A percentile compares a stretch with the other conserved stretches of the same genome.
Conservation (phyloP, 2,329 filamentous ascomycete genomes). For the Pyrenophora teres region DNA sequence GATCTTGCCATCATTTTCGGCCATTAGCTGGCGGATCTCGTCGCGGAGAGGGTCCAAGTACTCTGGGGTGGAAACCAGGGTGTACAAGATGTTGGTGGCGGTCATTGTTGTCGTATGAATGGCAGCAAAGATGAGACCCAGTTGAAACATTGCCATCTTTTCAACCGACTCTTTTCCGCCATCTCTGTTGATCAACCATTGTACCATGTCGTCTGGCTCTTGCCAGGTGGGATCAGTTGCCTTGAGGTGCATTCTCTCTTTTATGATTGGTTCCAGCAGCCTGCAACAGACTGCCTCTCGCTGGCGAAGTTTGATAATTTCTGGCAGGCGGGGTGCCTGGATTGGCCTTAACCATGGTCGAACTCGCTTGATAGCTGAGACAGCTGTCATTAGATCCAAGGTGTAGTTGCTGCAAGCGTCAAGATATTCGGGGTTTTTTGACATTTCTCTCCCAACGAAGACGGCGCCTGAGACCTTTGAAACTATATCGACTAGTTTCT, state of each 20-base stretch:
- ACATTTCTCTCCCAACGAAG: conserved; percentile 42
- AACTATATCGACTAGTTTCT: conserved; percentile 36
- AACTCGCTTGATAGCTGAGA: conserved; percentile 33
- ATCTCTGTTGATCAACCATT: conserved; percentile 43
- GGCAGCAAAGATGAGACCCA: conserved; percentile 36
- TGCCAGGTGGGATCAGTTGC: conserved; percentile 36
- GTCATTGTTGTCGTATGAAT: conserved; percentile 41
- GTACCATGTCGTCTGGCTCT: conserved; percentile 46
- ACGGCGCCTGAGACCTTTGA: conserved; percentile 42
- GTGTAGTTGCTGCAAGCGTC: conserved; percentile 39
- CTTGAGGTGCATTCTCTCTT: conserved; percentile 27
- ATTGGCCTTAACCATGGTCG: conserved; percentile 33
- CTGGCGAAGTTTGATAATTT: conserved; percentile 27
- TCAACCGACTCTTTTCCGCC: conserved; percentile 10
- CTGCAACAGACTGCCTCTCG: conserved; percentile 19
- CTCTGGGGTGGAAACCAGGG: conserved; percentile 41
- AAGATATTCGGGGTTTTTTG: conserved; percentile 36
- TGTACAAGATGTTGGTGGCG: conserved; percentile 37
- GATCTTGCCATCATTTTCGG: conserved; percentile 41
- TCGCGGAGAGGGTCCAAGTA: conserved; percentile 51
- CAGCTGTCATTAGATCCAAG: conserved; percentile 35
- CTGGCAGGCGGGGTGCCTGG: conserved; percentile 31
- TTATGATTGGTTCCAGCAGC: conserved; percentile 33
- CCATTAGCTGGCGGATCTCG: conserved; percentile 47
- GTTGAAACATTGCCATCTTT: conserved; percentile 20